Conservation (phyloP, 805 yeast genomes). For the Pichia paraexigua region DNA sequence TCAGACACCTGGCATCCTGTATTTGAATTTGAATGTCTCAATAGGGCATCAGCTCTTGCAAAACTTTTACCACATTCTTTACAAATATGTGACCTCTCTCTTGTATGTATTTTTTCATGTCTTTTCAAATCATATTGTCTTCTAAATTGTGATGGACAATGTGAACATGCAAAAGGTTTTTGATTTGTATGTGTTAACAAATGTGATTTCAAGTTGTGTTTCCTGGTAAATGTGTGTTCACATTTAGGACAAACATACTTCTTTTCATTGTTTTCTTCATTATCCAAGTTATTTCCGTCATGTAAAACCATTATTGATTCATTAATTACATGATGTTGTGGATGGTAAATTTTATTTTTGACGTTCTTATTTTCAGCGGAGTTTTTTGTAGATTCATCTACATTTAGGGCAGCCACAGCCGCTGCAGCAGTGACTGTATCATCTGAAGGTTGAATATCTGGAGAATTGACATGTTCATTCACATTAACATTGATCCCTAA, state of each 20-base stretch:
- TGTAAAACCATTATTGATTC: neutral
- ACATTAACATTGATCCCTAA: neutral
- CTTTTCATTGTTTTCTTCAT: constrained; percentile 15
- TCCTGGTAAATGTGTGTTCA: constrained; percentile 57
- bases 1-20: constrained; percentile 19
- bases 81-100: constrained; percentile 63
- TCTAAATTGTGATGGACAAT: constrained; percentile 57
- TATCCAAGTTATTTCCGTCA: neutral
- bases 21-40: constrained; percentile 49
- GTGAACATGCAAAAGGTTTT: constrained; percentile 56
- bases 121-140: constrained; percentile 71
- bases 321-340: neutral
- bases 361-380: neutral
- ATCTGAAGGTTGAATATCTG: neutral
- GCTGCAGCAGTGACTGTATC: neutral
- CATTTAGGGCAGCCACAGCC: constrained; percentile 8
- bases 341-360: neutral
- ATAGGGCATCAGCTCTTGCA: constrained; percentile 70
- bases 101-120: constrained; percentile 68
- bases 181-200: constrained; percentile 56
- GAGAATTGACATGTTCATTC: neutral
- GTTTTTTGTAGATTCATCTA: neutral
- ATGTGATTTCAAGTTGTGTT: constrained; percentile 69
- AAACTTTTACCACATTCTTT: constrained; percentile 52
- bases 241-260: constrained; percentile 50